These are phyloP conservation scores for Phaeosphaeriaceae sp. DNA, from an alignment of 2,329 filamentous ascomycete genomes.

Conservation along the genomic window DNA sequence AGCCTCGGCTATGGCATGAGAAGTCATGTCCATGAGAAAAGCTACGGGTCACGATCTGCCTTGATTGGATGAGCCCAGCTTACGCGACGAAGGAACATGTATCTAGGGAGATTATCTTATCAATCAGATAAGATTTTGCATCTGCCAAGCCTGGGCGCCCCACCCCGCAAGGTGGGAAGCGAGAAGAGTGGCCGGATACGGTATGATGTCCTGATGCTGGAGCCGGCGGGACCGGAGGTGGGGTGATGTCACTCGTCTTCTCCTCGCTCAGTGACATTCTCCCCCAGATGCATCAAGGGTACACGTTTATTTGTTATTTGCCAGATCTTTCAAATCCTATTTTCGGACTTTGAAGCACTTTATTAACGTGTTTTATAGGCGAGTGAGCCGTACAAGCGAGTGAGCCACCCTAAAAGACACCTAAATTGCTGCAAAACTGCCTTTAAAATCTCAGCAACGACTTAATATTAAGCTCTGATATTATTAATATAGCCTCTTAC, in stretches of 20 bases:
- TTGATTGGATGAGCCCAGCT: background rate
- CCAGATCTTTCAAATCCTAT: too few species aligned
- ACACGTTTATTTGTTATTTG: too few species aligned
- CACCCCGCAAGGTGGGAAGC: conserved; percentile 8
- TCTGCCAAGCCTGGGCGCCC: conserved; percentile 12
- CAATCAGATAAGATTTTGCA: conserved; percentile 34
- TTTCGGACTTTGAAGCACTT: too few species aligned
- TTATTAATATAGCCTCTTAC: too few species aligned
- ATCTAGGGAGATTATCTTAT: conserved; percentile 29
- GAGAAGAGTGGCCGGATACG: background rate
- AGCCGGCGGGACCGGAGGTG: background rate
- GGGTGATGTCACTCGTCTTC: background rate
- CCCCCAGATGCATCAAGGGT: too few species aligned
- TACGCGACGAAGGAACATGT: background rate
- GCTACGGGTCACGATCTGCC: background rate
- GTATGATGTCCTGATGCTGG: background rate
- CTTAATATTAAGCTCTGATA: too few species aligned
- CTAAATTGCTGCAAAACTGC: too few species aligned
- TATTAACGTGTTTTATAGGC: too few species aligned
- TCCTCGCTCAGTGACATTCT: background rate
- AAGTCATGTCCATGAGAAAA: background rate
- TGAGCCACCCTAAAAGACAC: too few species aligned
- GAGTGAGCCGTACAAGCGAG: too few species aligned
- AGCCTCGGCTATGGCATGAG: background rate
- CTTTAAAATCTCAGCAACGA: too few species aligned